phyloP scores from a whole-genome alignment of 345 rosid genomes.

The Microthlaspi erraticum region DNA sequence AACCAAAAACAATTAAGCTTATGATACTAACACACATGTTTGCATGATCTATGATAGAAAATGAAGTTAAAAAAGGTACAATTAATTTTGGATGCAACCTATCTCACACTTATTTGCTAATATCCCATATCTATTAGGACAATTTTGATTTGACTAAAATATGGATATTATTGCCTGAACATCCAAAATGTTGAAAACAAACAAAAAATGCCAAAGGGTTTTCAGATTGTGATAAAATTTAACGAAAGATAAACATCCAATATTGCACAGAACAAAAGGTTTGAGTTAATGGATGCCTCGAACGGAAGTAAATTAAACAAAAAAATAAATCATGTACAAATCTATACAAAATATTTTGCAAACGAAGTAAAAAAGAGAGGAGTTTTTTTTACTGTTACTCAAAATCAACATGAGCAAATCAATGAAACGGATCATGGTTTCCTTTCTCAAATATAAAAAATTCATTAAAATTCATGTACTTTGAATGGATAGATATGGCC shows the following conservation, averaged over 20 bases:
- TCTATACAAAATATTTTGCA: too few species aligned
- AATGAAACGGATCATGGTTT: too few species aligned
- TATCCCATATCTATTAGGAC: background rate
- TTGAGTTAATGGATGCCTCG: background rate
- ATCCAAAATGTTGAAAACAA: background rate
- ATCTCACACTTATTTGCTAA: background rate
- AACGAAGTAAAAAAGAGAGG: too few species aligned
- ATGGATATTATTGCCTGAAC: background rate
- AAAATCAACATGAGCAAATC: too few species aligned
- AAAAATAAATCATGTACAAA: background rate
- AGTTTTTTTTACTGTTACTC: too few species aligned
- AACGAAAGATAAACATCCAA: too few species aligned
- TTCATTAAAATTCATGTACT: background rate
- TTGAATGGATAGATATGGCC: background rate
- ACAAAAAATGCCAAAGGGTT: too few species aligned
- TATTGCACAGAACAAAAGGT: background rate
- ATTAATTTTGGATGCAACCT: background rate
- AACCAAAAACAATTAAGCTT: background rate
- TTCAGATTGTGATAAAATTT: too few species aligned
- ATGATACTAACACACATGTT: background rate
- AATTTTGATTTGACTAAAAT: background rate
- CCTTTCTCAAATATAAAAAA: too few species aligned
- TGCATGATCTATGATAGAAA: background rate
- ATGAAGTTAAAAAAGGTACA: background rate
- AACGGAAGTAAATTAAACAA: background rate